A percentile compares a stretch with the other conserved stretches of the same genome.
Conservation (phyloP, 2,329 filamentous ascomycete genomes). For the Pseudomassariella vexata region DNA sequence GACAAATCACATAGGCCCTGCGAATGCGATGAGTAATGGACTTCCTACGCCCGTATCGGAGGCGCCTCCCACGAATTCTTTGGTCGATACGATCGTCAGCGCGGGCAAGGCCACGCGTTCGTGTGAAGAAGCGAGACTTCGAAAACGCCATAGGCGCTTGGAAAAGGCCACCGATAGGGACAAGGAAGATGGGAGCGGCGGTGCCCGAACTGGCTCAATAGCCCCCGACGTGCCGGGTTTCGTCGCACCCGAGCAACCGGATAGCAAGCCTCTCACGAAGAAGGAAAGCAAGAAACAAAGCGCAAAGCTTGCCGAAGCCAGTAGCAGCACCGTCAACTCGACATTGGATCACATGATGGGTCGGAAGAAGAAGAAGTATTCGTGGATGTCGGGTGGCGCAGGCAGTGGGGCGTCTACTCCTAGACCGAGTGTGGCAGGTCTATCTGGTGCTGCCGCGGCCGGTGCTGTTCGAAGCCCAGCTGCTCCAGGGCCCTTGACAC, state of each 20-base stretch:
- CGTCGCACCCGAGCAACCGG: constrained; percentile 54
- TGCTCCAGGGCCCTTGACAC: constrained; percentile 38
- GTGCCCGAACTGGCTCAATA: constrained; percentile 49
- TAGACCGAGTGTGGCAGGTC: constrained; percentile 25
- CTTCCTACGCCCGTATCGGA: constrained; percentile 39
- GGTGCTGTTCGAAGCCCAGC: constrained; percentile 27
- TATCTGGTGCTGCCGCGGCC: constrained; percentile 27
- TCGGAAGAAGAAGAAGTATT: constrained; percentile 65
- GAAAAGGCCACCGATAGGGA: constrained; percentile 41
- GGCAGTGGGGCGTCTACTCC: constrained; percentile 50
- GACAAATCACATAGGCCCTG: constrained; percentile 28
- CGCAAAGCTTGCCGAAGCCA: constrained; percentile 67
- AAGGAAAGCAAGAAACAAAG: constrained; percentile 79
- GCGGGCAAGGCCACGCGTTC: constrained; percentile 62
- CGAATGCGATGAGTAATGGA: constrained; percentile 32
- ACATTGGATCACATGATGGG: constrained; percentile 70
- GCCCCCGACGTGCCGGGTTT: constrained; percentile 57
- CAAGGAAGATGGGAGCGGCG: constrained; percentile 34
- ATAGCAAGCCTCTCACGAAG: constrained; percentile 67
- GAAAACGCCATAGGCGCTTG: constrained; percentile 59
- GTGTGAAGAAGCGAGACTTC: constrained; percentile 65
- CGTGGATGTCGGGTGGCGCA: constrained; percentile 60
- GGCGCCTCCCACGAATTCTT: constrained; percentile 43
- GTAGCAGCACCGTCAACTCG: constrained; percentile 75
- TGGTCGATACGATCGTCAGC: constrained; percentile 50